Conservation (phyloP, 2,329 filamentous ascomycete species). For the Ceratocystis alfenasii region DNA sequence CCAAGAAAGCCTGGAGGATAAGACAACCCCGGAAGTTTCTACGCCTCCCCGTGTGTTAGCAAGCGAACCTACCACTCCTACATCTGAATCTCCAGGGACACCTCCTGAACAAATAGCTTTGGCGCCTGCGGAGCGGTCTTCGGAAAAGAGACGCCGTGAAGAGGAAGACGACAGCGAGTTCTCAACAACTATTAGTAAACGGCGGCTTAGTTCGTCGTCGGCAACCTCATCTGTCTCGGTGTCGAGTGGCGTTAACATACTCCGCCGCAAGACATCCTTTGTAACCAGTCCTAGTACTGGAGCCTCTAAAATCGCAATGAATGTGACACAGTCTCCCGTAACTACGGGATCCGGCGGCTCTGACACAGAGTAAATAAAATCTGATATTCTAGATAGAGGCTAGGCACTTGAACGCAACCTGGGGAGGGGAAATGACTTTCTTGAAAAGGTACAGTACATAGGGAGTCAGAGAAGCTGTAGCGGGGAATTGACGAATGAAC, state of each 20-base stretch:
- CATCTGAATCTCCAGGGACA: constrained; percentile 26
- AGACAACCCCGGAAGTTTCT: constrained; percentile 20
- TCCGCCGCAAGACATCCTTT: constrained; percentile 38
- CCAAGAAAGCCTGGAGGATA: neutral
- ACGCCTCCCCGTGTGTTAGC: constrained; percentile 22
- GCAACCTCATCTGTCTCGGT: constrained; percentile 38
- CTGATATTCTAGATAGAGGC: neutral
- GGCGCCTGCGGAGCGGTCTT: constrained; percentile 59
- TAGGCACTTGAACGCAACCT: neutral
- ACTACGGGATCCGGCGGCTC: constrained; percentile 31
- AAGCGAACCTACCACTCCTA: constrained; percentile 22
- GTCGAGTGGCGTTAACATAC: constrained; percentile 24
- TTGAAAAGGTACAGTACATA: constrained; percentile 1
- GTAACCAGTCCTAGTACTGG: constrained; percentile 32
- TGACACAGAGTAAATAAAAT: constrained; percentile 29
- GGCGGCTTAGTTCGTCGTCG: constrained; percentile 46
- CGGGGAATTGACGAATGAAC: constrained; percentile 9
- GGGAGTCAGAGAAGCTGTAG: neutral
- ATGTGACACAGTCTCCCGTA: constrained; percentile 38
- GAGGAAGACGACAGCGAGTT: constrained; percentile 83
- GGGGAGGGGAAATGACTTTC: neutral
- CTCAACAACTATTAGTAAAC: constrained; percentile 50
- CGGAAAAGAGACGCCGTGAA: constrained; percentile 81
- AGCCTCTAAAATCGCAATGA: constrained; percentile 46
- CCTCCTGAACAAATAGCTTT: constrained; percentile 34